These are phyloP conservation scores for Penicillium carneum DNA, from an alignment of 2,329 filamentous ascomycete species.

Conservation along the genomic window DNA sequence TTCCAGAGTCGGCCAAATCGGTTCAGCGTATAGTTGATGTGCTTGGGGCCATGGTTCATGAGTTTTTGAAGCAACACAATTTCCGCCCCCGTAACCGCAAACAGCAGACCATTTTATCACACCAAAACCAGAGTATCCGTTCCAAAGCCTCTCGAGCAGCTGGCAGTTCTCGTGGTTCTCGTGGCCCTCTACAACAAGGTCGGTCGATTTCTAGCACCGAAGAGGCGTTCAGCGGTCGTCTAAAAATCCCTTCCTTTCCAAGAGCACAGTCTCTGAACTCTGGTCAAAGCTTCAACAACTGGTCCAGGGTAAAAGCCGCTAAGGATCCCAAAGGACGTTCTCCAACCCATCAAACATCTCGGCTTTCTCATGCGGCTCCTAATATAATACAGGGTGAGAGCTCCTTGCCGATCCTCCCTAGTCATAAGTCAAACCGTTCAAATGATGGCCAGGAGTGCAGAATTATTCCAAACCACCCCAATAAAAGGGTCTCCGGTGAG, in stretches of 20 bases:
- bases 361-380: background rate
- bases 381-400: background rate
- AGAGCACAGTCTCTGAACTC: constrained; percentile 21
- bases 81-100: constrained; percentile 63
- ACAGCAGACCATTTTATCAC: constrained; percentile 24
- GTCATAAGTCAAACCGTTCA: background rate
- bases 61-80: constrained; percentile 77
- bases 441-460: background rate
- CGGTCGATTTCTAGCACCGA: constrained; percentile 27
- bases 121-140: constrained; percentile 8
- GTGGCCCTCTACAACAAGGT: background rate
- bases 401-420: background rate
- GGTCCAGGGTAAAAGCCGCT: constrained; percentile 54
- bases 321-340: constrained; percentile 23
- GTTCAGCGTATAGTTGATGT: constrained; percentile 69
- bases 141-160: constrained; percentile 10
- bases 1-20: constrained; percentile 49
- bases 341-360: background rate
- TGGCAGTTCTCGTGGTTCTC: constrained; percentile 1
- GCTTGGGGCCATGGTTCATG: constrained; percentile 70
- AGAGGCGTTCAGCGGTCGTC: constrained; percentile 34
- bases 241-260: constrained; percentile 44
- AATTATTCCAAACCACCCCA: background rate
- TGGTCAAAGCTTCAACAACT: constrained; percentile 43
- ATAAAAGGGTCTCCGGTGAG: background rate